Base-by-base conservation (phyloP, 2,329 filamentous ascomycete species). In the Phyllosticta ampelicida region DNA sequence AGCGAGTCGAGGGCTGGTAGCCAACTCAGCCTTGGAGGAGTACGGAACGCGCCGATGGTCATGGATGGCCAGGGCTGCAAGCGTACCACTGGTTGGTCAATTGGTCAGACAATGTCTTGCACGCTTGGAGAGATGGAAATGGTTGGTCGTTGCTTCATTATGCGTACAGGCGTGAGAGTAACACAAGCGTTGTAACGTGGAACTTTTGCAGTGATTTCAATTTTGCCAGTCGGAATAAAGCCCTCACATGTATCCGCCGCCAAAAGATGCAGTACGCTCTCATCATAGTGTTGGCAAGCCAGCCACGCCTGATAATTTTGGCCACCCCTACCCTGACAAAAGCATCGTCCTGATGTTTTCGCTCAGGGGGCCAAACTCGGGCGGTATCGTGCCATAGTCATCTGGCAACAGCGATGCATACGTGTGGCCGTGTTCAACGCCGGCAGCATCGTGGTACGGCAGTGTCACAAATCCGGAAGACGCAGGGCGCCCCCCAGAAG, bases 321-420 rank as follows among this genome's bases (percentile, higher is more conserved):
- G 62, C 63, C 30, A 62, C 60, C 11, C 63, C 63, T 13, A 65
- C 48, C 13, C 63, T 52, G 36, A 44, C 13, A n/a, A 44, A 44
- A 16, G 13, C 16, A n/a, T 44, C 36, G 36, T n/a, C 59, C 55
- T 58, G 21, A 26, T 55, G 10, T 55, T 21, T 9, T 55, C 48
- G 13, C 61, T 63, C n/a, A 66, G 60, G 19, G 61, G 30, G 10
- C 62, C 59, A 29, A 52, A 56, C 44, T 63, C 62, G 8, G 63
- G 63, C 23, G 61, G 61, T 19, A 64, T 62, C 36, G 56, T 44
- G 5, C 13, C n/a, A 48, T 64, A 65, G 36, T 65, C 60, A 5
- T 48, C 56, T 1, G 60, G 61, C 48, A 64, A 54, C 2, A 60
- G 36, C 11, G 54, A 61, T 5, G 61, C 63, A 50, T 61, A 63